These are phyloP conservation scores for Xylariaceae sp. DNA, from an alignment of 2,329 filamentous ascomycete species.

Conservation along the genomic window DNA sequence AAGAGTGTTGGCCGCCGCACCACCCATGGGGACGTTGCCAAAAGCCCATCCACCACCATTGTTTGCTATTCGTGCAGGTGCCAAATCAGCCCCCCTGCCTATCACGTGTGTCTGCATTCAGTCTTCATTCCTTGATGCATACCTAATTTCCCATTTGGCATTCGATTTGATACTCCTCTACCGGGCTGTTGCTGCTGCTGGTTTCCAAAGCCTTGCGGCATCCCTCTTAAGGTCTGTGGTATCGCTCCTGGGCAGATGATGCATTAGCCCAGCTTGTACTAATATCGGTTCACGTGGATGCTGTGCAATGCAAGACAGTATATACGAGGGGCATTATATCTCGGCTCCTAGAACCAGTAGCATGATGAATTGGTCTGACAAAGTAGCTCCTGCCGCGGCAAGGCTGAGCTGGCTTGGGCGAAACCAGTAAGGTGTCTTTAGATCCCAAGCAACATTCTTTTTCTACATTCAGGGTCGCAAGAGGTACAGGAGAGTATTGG, in stretches of 20 bases:
- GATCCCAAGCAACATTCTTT: slow-evolving; percentile 3
- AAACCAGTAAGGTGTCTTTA: neutral
- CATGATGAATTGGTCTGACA: no score
- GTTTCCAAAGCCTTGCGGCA: slow-evolving; percentile 58
- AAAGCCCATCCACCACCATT: slow-evolving; percentile 61
- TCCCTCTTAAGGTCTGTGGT: slow-evolving; percentile 60
- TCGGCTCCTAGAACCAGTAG: no score
- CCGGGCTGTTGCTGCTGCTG: slow-evolving; percentile 57
- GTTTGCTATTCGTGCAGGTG: slow-evolving; percentile 37
- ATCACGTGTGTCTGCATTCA: neutral
- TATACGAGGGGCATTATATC: neutral
- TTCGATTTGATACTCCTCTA: slow-evolving; percentile 54
- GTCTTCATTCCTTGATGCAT: slow-evolving; percentile 29
- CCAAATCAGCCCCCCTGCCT: slow-evolving; percentile 26
- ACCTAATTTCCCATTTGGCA: slow-evolving; percentile 67
- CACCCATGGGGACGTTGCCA: slow-evolving; percentile 59
- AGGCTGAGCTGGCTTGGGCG: slow-evolving; percentile 13
- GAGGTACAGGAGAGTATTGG: slow-evolving; percentile 11
- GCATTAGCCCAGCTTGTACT: slow-evolving; percentile 34
- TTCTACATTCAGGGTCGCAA: slow-evolving; percentile 9
- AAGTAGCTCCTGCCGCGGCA: neutral
- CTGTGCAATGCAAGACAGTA: neutral
- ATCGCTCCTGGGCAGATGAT: slow-evolving; percentile 47
- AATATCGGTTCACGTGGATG: slow-evolving; percentile 10
- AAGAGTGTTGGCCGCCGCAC: slow-evolving; percentile 46